A percentile compares a stretch with the other conserved stretches of the same genome.
phyloP scores from a whole-genome alignment of 129 eudicot species.

The Smallanthus sonchifolius region DNA sequence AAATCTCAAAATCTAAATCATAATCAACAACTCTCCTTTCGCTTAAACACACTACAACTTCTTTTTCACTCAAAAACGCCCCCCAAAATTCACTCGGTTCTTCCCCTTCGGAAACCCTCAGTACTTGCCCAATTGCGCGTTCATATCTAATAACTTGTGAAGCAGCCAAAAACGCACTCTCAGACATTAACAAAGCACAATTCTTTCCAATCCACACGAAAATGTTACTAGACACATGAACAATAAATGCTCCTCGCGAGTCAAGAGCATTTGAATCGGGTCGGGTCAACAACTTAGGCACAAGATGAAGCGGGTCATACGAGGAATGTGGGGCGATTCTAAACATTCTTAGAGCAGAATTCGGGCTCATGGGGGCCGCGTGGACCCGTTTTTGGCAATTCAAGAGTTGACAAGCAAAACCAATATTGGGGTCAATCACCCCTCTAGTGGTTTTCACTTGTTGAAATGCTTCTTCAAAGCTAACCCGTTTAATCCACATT shows the following conservation, averaged over 20 bases:
- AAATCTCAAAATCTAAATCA: neutral
- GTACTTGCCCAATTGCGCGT: constrained; percentile 42
- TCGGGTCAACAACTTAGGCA: constrained; percentile 53
- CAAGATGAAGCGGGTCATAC: constrained; percentile 73
- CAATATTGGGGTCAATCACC: constrained; percentile 70
- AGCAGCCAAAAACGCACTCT: constrained; percentile 53
- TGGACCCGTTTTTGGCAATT: constrained; percentile 73
- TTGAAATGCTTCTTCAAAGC: constrained; percentile 75
- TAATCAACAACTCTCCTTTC: neutral
- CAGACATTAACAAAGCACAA: constrained; percentile 38
- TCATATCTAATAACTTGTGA: constrained; percentile 60
- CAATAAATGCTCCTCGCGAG: constrained; percentile 72
- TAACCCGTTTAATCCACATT: constrained; percentile 63
- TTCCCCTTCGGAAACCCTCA: constrained; percentile 55
- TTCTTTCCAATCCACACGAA: constrained; percentile 66
- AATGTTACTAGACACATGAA: constrained; percentile 58
- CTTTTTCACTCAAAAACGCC: neutral
- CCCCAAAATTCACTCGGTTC: constrained; percentile 34
- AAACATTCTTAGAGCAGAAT: constrained; percentile 54
- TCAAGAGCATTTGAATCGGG: constrained; percentile 46
- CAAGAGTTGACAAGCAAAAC: constrained; percentile 72
- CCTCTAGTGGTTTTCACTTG: constrained; percentile 60
- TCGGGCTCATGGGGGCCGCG: constrained; percentile 59
- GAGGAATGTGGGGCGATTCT: constrained; percentile 80
- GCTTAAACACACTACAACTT: neutral